These are phyloP conservation scores for Stylosanthes scabra DNA, from an alignment of 331 rosid species.

Conservation along the genomic window DNA sequence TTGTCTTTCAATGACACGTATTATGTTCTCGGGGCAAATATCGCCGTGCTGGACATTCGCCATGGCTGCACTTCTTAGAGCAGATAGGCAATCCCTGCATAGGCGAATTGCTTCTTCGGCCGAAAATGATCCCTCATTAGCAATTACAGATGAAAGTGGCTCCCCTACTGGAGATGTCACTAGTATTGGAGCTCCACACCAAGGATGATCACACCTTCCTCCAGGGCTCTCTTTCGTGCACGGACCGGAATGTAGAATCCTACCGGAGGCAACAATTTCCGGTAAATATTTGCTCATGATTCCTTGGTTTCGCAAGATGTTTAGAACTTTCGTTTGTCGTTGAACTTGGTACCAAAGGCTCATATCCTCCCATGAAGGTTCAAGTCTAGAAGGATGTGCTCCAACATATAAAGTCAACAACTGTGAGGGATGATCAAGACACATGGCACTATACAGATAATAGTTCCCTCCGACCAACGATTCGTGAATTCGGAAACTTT, in stretches of 20 bases:
- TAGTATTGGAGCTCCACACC: slow-evolving; percentile 84
- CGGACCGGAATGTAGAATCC: slow-evolving; percentile 74
- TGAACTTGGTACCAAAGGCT: slow-evolving; percentile 94
- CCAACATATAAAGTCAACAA: slow-evolving; percentile 72
- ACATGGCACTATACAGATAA: slow-evolving; percentile 67
- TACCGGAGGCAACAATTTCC: slow-evolving; percentile 73
- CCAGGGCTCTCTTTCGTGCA: slow-evolving; percentile 79
- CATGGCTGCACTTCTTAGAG: slow-evolving; percentile 69
- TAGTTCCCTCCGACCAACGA: slow-evolving; percentile 65
- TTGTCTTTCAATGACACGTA: slow-evolving; percentile 53
- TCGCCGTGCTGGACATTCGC: slow-evolving; percentile 86
- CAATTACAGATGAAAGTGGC: slow-evolving; percentile 59
- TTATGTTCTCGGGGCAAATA: slow-evolving; percentile 79
- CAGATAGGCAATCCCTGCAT: slow-evolving; percentile 73
- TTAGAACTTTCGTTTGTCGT: slow-evolving; percentile 84
- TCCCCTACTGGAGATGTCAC: slow-evolving; percentile 85
- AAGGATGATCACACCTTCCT: slow-evolving; percentile 81
- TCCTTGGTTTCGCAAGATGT: slow-evolving; percentile 71
- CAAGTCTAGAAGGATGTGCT: slow-evolving; percentile 81
- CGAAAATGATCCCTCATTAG: slow-evolving; percentile 65
- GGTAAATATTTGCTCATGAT: slow-evolving; percentile 70
- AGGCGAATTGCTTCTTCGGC: slow-evolving; percentile 69
- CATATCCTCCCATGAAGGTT: slow-evolving; percentile 95
- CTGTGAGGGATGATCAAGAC: slow-evolving; percentile 61
- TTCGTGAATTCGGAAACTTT: slow-evolving; percentile 77